Conservation (phyloP, 805 yeast species). For the Tetrapisispora namnaoensis region DNA sequence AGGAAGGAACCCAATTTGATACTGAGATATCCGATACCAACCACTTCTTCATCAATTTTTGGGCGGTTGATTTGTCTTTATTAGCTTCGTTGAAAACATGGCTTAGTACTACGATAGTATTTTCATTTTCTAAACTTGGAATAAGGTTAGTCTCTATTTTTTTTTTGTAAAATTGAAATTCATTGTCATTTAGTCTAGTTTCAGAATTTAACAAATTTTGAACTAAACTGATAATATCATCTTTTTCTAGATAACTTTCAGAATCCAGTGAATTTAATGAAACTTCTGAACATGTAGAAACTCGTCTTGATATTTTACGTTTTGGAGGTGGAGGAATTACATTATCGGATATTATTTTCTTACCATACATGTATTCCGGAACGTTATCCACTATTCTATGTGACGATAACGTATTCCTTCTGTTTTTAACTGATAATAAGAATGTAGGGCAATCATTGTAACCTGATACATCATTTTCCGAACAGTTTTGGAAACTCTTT, state of each 20-base stretch:
- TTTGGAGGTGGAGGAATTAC: slow-evolving; percentile 3
- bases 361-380: slow-evolving; percentile 4
- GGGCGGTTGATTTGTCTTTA: slow-evolving; percentile 23
- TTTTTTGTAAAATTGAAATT: slow-evolving; percentile 34
- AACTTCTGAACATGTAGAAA: not conserved
- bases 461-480: slow-evolving; percentile 34
- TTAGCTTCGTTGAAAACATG: slow-evolving; percentile 17
- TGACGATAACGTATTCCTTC: not conserved
- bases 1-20: slow-evolving; percentile 57
- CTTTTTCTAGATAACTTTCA: slow-evolving; percentile 3
- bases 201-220: slow-evolving; percentile 19
- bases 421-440: slow-evolving; percentile 5
- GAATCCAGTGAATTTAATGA: not conserved
- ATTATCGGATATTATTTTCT: not conserved
- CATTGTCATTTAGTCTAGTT: slow-evolving; percentile 32
- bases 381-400: slow-evolving; percentile 2
- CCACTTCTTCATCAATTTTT: slow-evolving; percentile 36
- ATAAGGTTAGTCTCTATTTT: slow-evolving; percentile 30
- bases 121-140: slow-evolving; percentile 21
- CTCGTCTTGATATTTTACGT: slow-evolving; percentile 1
- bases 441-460: slow-evolving; percentile 37
- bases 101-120: slow-evolving; percentile 22
- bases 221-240: slow-evolving; percentile 17
- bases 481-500: slow-evolving; percentile 32
- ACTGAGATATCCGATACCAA: slow-evolving; percentile 50